These are phyloP conservation scores for Metschnikowia bowlesiae DNA, from an alignment of 805 yeast species.

Conservation along the genomic window DNA sequence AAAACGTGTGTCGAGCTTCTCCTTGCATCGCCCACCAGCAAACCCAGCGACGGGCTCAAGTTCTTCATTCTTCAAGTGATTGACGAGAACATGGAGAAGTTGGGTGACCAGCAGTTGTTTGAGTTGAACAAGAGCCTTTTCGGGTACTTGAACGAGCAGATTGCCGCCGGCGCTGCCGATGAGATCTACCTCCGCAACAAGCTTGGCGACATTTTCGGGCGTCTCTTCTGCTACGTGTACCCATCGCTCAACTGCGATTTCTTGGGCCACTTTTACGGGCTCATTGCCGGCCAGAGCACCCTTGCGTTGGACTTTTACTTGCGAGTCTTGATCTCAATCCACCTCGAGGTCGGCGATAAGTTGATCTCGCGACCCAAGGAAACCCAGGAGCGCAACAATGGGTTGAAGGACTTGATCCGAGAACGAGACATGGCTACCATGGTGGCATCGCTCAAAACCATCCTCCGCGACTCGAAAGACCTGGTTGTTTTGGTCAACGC, in stretches of 20 bases:
- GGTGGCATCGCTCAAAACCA: slow-evolving; percentile 62
- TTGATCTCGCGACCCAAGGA: slow-evolving; percentile 67
- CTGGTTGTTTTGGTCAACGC: slow-evolving; percentile 47
- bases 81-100: slow-evolving; percentile 47
- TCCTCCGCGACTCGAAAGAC: slow-evolving; percentile 39
- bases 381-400: slow-evolving; percentile 58
- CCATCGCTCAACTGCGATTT: slow-evolving; percentile 29
- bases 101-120: slow-evolving; percentile 43
- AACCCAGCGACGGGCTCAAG: slow-evolving; percentile 50
- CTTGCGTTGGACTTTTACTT: slow-evolving; percentile 59
- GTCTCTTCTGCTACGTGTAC: slow-evolving; percentile 34
- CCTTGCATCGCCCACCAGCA: slow-evolving; percentile 16
- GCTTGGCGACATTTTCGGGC: slow-evolving; percentile 30
- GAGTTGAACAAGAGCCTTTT: slow-evolving; percentile 47
- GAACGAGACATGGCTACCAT: slow-evolving; percentile 65
- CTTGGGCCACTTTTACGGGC: slow-evolving; percentile 26
- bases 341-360: slow-evolving; percentile 91
- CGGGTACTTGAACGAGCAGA: slow-evolving; percentile 33
- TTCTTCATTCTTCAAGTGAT: slow-evolving; percentile 70
- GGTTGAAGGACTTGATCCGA: slow-evolving; percentile 79
- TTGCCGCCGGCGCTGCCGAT: slow-evolving; percentile 19
- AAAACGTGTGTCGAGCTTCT: slow-evolving; percentile 50
- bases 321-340: slow-evolving; percentile 69
- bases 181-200: slow-evolving; percentile 35
- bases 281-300: slow-evolving; percentile 17